phyloP scores from a whole-genome alignment of 176 grass and related monocot species.

The Saccharum spontaneum region DNA sequence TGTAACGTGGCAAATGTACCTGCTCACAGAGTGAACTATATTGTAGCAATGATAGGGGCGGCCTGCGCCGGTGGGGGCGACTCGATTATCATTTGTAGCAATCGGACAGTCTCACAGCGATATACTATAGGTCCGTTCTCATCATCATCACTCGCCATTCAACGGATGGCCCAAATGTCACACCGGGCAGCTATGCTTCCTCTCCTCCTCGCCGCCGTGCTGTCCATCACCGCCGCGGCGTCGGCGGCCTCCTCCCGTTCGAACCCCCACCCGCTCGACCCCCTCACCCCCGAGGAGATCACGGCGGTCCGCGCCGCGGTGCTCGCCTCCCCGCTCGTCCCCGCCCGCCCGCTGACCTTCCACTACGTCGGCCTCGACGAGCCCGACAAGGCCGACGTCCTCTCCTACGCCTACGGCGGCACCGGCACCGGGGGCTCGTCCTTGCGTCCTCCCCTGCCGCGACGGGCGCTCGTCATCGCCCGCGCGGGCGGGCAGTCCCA shows the following conservation, averaged over 20 bases:
- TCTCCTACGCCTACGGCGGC: constrained; percentile 42
- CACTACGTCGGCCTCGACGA: constrained; percentile 91
- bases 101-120: background rate
- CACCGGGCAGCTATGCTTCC: background rate
- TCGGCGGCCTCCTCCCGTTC: background rate
- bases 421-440: constrained; percentile 2
- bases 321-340: constrained; percentile 37
- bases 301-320: constrained; percentile 28
- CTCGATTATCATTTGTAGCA: too few species aligned
- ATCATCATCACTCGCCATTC: background rate
- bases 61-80: too few species aligned
- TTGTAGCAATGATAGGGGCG: too few species aligned
- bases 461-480: constrained; percentile 51
- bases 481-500: constrained; percentile 46
- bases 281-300: constrained; percentile 52
- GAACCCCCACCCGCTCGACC: constrained; percentile 55
- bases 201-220: constrained; percentile 15
- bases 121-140: background rate
- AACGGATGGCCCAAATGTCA: background rate
- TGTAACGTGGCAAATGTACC: too few species aligned
- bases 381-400: constrained; percentile 58
- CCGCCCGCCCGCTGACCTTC: constrained; percentile 44
- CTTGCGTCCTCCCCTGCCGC: constrained; percentile 2
- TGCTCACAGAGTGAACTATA: too few species aligned
- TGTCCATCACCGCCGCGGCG: background rate